Base-by-base conservation (phyloP, 768 basidiomycete species). In the Clathrus columnatus region DNA sequence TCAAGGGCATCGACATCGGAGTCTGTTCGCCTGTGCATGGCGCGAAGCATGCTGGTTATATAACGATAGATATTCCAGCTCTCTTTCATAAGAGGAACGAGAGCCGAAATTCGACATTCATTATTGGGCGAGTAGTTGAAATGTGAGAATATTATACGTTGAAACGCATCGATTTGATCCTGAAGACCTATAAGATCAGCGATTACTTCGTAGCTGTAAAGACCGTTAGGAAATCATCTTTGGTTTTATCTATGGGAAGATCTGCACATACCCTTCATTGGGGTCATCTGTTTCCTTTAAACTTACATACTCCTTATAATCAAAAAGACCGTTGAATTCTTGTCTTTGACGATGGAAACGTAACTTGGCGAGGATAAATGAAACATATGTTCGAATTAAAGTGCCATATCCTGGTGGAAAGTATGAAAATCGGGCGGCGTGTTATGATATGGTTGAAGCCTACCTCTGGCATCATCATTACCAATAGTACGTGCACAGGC, bases 41-140 rank as follows among this genome's bases (percentile, higher is more conserved):
- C 96, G 23, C 96, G 79, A 67, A 98, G 74, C 96, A 99, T 99
- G 72, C 91, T 94, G 8, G 95, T 98, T 66, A 98, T 94, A 72
- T 98, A 99, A 46, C 91, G 81, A 71, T 99, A 99, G 56, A 99
- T 99, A 32, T 95, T 95, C 84, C 94, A 99, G 63, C 91, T 95
- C 71, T 99, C 96, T 71, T 99, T 99, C 53, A 99, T 96, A 11
- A 97, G 78, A 21, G 96, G 95, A 1, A 99, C 96, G 48, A 99
- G 73, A 1, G 96, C 77, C 29, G 94, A 95, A 58, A 99, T 99
- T 26, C 94, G 85, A 69, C 94, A 96, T 71, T 99, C 96, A 61
- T 99, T 99, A 66, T 96, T 97, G 47, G 83, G 75, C 17, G 91
- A 91, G 59, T 86, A 82, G 53, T 84, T 78, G 74, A 99, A 98